phyloP scores from a whole-genome alignment of 331 rosid genomes.

The Pyrus hybrid region DNA sequence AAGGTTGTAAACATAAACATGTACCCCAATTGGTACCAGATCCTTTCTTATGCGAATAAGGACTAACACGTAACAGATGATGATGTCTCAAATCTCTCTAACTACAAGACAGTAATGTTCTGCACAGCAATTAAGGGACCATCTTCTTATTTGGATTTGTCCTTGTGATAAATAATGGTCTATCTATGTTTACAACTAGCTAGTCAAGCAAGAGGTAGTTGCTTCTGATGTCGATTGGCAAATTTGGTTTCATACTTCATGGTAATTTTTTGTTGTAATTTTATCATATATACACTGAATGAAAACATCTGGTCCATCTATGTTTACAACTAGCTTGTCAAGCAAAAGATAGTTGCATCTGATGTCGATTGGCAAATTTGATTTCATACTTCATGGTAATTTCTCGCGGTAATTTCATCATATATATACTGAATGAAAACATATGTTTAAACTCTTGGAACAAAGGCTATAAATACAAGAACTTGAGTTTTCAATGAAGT shows the following conservation, averaged over 20 bases:
- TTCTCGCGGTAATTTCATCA: background rate
- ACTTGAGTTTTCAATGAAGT: background rate
- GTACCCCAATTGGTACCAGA: too few relatives aligned
- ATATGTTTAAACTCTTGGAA: background rate
- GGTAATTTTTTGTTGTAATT: background rate
- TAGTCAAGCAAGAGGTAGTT: slow-evolving; percentile 6
- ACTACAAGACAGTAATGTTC: background rate
- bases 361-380: slow-evolving; percentile 3
- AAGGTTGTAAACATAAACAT: background rate
- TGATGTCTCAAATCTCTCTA: background rate
- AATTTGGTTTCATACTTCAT: background rate
- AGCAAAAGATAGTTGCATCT: slow-evolving; percentile 16
- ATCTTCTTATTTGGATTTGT: slow-evolving; percentile 33
- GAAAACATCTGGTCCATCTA: background rate
- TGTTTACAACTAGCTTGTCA: background rate
- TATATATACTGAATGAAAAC: background rate
- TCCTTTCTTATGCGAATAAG: too few relatives aligned
- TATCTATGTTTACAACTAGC: slow-evolving; percentile 7
- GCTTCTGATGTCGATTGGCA: slow-evolving; percentile 18
- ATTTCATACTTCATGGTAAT: background rate
- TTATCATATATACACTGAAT: background rate
- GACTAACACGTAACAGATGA: too few relatives aligned
- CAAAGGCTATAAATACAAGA: background rate
- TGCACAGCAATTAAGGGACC: slow-evolving; percentile 19
- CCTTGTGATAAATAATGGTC: slow-evolving; percentile 23